A percentile compares a stretch with the other conserved stretches of the same genome.
Evolutionary conservation across 2,329 filamentous ascomycete species (phyloP).

Genomic region (Arthrobotrys sinensis): DNA sequence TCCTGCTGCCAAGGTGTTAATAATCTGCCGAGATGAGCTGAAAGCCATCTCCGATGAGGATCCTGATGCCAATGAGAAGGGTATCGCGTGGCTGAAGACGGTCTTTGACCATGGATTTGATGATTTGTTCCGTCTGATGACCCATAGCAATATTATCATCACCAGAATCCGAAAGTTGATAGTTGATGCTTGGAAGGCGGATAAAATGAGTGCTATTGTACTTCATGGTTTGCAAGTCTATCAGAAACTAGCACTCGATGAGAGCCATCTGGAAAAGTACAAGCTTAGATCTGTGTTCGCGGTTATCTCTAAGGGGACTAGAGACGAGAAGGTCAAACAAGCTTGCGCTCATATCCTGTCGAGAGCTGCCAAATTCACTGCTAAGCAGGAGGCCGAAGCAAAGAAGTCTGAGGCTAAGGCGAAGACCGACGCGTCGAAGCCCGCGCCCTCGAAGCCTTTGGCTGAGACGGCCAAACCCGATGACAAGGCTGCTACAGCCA

Average conservation of each 20-base stretch:
- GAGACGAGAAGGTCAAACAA: constrained; percentile 54
- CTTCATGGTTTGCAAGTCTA: constrained; percentile 57
- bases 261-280: constrained; percentile 43
- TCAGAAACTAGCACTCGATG: constrained; percentile 49
- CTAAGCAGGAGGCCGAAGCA: constrained; percentile 42
- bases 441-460: constrained; percentile 7
- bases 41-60: constrained; percentile 53
- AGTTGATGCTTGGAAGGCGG: constrained; percentile 53
- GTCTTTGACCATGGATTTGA: constrained; percentile 58
- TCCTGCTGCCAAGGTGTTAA: constrained; percentile 24
- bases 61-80: constrained; percentile 50
- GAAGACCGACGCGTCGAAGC: constrained; percentile 39
- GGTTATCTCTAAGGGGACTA: constrained; percentile 46
- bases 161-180: constrained; percentile 54
- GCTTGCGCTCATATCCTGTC: constrained; percentile 50
- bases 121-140: constrained; percentile 52
- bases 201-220: constrained; percentile 54
- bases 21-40: constrained; percentile 39
- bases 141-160: constrained; percentile 27
- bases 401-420: constrained; percentile 44
- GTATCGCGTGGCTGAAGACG: constrained; percentile 52
- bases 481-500: constrained; percentile 24
- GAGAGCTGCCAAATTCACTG: constrained; percentile 48
- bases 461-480: constrained; percentile 37
- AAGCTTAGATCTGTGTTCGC: constrained; percentile 50